A percentile compares a stretch with the other conserved stretches of the same genome.
These are phyloP conservation scores for Rhizophagus sp. DNA, from an alignment of 192 early-diverging fungal genomes.

Conservation along the genomic window DNA sequence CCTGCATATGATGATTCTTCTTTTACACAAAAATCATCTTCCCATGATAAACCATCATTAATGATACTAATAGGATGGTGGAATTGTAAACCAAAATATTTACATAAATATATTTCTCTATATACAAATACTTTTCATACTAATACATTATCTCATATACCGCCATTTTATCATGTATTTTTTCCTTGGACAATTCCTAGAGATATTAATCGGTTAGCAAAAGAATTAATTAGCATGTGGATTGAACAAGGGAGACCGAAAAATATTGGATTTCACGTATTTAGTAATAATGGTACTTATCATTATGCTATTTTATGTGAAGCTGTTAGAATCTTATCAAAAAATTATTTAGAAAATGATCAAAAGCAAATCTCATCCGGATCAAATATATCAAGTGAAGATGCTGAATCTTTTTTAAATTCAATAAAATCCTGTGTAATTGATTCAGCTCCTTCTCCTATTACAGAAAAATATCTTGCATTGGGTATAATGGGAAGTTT, in stretches of 20 bases:
- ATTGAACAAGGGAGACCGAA: conserved; percentile 19
- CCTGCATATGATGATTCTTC: background rate
- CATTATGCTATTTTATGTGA: conserved; percentile 29
- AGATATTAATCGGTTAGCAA: conserved; percentile 13
- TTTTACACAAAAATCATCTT: background rate
- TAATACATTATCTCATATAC: conserved; percentile 26
- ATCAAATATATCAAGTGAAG: background rate
- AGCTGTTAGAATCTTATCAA: background rate
- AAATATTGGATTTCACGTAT: conserved; percentile 28
- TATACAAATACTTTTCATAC: conserved; percentile 17
- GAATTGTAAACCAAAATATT: conserved; percentile 19
- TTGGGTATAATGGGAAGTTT: conserved; percentile 22
- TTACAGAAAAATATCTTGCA: conserved; percentile 23
- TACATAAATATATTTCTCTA: conserved; percentile 7
- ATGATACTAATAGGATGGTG: conserved; percentile 28
- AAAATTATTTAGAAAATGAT: no score
- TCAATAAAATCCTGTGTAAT: conserved; percentile 27
- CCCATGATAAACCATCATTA: conserved; percentile 20
- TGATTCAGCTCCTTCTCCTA: conserved; percentile 31
- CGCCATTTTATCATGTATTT: conserved; percentile 25
- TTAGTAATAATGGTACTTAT: conserved; percentile 27
- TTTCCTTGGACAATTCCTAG: conserved; percentile 18
- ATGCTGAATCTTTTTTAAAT: conserved; percentile 20
- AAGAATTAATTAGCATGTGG: conserved; percentile 14
- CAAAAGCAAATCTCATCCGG: background rate